Evolutionary conservation across 345 rosid species (phyloP), one percentile per base, ranked within the genome.

Genomic region (Eucalyptus dawsonii): DNA sequence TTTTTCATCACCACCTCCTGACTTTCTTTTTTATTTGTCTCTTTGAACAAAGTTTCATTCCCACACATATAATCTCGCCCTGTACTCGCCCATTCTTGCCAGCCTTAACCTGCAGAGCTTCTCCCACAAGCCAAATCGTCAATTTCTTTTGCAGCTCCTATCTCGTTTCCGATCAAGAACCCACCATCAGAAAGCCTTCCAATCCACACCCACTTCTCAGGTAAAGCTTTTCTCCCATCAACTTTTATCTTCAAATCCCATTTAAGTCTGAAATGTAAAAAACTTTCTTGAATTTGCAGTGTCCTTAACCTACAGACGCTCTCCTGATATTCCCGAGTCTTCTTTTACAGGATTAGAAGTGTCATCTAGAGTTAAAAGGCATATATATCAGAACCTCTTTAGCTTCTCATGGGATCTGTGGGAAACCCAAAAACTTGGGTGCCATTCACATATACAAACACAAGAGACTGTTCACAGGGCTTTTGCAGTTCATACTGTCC

Each of bases 401-500:
- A n/a, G 47, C 85, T 76, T 40, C 49, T 42, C 40, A 93, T 94
- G 94, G 94, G 85, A 7, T 90, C 95, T 15, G 7, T 87, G 72
- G 94, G 90, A 51, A 91, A 90, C 88, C 92, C 95, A 50, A 93
- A 91, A 87, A 89, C 94, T 34, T 93, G 91, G 96, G 92, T 89
- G 62, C 97, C 96, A 11, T 40, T 40, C 85, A 22, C 85, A 76
- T 92, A 95, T 69, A 88, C 92, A 90, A 95, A 94, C 88, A 92
- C 87, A 89, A 94, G 93, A 90, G 98, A 98, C 90, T 98, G 99
- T 90, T 93, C 98, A 47, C 93, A 93, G 91, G 97, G 96, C 50
- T 88, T 94, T 45, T 98, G 99, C 88, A 95, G 96, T 89, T 88
- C 94, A 24, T 91, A 93, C 91, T 98, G 98, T 60, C 99, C 98